Evolutionary conservation across 2,329 filamentous ascomycete species (phyloP), one percentile per base, ranked within the genome.

Genomic region (Cordyceps fumosorosea): DNA sequence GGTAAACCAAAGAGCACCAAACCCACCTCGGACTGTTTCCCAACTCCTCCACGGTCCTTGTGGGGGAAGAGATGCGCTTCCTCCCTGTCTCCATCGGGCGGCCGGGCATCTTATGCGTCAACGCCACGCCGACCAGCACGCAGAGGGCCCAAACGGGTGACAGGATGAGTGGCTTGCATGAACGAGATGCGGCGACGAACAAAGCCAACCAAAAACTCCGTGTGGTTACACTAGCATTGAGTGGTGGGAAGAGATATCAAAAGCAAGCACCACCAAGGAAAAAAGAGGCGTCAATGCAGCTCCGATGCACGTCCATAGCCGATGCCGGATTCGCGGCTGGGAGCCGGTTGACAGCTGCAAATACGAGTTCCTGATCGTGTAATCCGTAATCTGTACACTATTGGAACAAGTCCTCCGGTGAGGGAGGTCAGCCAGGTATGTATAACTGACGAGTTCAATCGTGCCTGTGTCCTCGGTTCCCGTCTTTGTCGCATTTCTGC

Each of bases 171-270:
- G 56, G 56, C 56, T 59, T 51, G 47, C 56, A 59, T 42, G 20
- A 20, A 57, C 24, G 26, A 24, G 22, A 37, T 47, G 12, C n/a
- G 18, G 24, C 18, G 40, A 56, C 53, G n/a, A 16, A 10, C 4
- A 47, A 3, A 22, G 40, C 34, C 34, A 37, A 44, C 12, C 6
- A n/a, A 20, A 54, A 47, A 7, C 51, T 22, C 12, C 22, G 20
- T 18, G n/a, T 14, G 32, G 12, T 20, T 14, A 32, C 29, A 52
- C 26, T 8, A 37, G 12, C 6, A 44, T 40, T 34, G 42, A 42
- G 50, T 42, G 52, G 58, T 59, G 56, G 47, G 42, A 59, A 59
- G 47, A 59, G 45, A 59, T 29, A 47, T 16, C 56, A 59, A 59
- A 59, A 59, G 56, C 45, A 59, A 59, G 20, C 14, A 51, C 29